Conservation (phyloP, 345 rosid genomes). For the Rhizophora apiculata region DNA sequence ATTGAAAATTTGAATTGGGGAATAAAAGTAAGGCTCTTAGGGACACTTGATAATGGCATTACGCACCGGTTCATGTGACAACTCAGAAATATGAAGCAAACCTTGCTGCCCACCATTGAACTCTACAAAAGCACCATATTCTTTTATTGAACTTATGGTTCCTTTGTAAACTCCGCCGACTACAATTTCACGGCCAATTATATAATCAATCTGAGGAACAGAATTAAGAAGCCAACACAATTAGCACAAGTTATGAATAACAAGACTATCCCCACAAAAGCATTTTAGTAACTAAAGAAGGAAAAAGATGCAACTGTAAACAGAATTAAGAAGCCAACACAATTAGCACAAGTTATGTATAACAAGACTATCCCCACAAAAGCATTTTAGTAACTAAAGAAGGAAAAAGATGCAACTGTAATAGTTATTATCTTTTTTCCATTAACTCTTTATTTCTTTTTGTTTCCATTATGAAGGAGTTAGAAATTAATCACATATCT, state of each 20-base stretch:
- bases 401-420: no score
- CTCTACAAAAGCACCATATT: slow-evolving; percentile 97
- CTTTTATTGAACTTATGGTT: slow-evolving; percentile 77
- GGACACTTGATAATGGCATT: not conserved
- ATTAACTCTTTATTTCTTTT: no score
- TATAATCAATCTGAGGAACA: slow-evolving; percentile 63
- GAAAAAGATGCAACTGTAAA: no score
- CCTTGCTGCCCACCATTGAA: slow-evolving; percentile 96
- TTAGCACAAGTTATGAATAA: not conserved
- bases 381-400: no score
- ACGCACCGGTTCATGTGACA: slow-evolving; percentile 87
- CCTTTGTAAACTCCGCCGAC: slow-evolving; percentile 89
- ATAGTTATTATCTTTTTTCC: no score
- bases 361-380: not conserved
- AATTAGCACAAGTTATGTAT: not conserved
- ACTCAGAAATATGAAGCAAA: slow-evolving; percentile 84
- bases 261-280: not conserved
- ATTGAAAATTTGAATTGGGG: not conserved
- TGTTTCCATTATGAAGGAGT: no score
- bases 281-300: no score
- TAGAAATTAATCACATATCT: no score
- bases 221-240: slow-evolving; percentile 7
- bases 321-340: slow-evolving; percentile 15
- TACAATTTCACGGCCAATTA: slow-evolving; percentile 81
- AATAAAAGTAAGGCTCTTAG: not conserved